A percentile compares a stretch with the other conserved stretches of the same genome.
These are phyloP conservation scores for Cyphellophora europaea DNA, from an alignment of 2,329 filamentous ascomycete genomes.

Conservation along the genomic window DNA sequence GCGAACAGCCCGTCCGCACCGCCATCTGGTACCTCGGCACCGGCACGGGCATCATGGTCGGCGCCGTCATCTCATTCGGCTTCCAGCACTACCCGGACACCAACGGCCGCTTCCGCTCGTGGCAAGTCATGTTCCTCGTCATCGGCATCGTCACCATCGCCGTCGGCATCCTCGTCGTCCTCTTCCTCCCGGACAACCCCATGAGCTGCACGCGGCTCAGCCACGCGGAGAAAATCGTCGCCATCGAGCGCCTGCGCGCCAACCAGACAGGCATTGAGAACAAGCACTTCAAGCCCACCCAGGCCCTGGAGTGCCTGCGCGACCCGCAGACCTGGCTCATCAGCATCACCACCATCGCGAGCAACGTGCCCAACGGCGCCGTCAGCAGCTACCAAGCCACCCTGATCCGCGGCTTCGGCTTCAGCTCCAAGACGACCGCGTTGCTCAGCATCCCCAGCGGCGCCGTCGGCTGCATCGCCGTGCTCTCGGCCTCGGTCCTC, in stretches of 20 bases:
- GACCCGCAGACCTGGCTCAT: constrained; percentile 36
- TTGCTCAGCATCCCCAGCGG: constrained; percentile 36
- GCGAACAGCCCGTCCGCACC: constrained; percentile 21
- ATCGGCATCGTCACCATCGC: constrained; percentile 34
- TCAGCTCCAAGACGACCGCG: constrained; percentile 32
- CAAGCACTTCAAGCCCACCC: constrained; percentile 38
- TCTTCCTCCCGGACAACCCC: constrained; percentile 33
- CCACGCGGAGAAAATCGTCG: constrained; percentile 27
- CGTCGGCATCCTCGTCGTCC: constrained; percentile 27
- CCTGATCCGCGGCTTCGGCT: constrained; percentile 35
- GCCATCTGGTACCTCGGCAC: constrained; percentile 20
- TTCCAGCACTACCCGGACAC: constrained; percentile 16
- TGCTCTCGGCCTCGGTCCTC: constrained; percentile 25
- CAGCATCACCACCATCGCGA: constrained; percentile 24
- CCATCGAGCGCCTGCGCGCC: constrained; percentile 32
- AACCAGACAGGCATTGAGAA: constrained; percentile 44
- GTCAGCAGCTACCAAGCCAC: constrained; percentile 34
- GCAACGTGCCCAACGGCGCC: constrained; percentile 32
- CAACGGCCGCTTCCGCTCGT: constrained; percentile 17
- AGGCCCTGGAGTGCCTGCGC: constrained; percentile 35
- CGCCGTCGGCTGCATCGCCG: constrained; percentile 30
- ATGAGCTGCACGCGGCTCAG: constrained; percentile 27
- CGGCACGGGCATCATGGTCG: constrained; percentile 8
- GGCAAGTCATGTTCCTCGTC: constrained; percentile 33
- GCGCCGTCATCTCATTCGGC: constrained; percentile 10